These are phyloP conservation scores for Colletotrichum orbiculare DNA, from an alignment of 2,329 filamentous ascomycete species.

Conservation along the genomic window DNA sequence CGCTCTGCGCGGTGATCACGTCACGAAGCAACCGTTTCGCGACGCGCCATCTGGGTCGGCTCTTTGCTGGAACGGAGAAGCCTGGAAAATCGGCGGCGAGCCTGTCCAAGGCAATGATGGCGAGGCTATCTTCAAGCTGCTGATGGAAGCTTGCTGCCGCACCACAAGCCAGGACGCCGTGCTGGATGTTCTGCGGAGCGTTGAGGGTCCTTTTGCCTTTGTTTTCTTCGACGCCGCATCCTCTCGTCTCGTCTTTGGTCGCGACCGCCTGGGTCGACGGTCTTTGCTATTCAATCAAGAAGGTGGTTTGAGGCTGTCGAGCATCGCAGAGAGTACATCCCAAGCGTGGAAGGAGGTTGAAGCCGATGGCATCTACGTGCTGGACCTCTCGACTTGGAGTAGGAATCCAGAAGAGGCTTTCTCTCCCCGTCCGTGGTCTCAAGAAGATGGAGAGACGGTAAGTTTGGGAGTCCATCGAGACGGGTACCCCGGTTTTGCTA, in stretches of 20 bases:
- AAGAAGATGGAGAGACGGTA: conserved; percentile 51
- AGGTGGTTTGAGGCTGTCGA: conserved; percentile 72
- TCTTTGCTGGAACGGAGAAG: conserved; percentile 98
- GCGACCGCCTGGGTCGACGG: conserved; percentile 87
- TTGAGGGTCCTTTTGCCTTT: conserved; percentile 90
- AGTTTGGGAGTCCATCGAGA: conserved; percentile 49
- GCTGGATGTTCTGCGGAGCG: conserved; percentile 65
- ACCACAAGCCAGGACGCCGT: conserved; percentile 49
- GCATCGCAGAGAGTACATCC: conserved; percentile 68
- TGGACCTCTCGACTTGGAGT: conserved; percentile 60
- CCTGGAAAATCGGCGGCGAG: conserved; percentile 77
- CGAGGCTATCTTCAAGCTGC: conserved; percentile 70
- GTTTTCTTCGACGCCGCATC: conserved; percentile 78
- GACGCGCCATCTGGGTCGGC: conserved; percentile 68
- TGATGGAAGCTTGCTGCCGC: conserved; percentile 58
- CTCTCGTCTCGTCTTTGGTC: conserved; percentile 79
- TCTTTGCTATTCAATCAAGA: conserved; percentile 75
- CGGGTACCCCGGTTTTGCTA: conserved; percentile 44
- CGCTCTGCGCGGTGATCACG: conserved; percentile 80
- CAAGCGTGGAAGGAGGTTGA: conserved; percentile 81
- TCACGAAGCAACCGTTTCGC: conserved; percentile 79
- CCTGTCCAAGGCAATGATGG: conserved; percentile 82
- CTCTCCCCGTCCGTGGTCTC: conserved; percentile 45
- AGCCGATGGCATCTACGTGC: conserved; percentile 81
- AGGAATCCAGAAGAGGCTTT: not conserved